Base-by-base conservation (phyloP, 208 protist genomes). In the Vickermania spadyakhi region DNA sequence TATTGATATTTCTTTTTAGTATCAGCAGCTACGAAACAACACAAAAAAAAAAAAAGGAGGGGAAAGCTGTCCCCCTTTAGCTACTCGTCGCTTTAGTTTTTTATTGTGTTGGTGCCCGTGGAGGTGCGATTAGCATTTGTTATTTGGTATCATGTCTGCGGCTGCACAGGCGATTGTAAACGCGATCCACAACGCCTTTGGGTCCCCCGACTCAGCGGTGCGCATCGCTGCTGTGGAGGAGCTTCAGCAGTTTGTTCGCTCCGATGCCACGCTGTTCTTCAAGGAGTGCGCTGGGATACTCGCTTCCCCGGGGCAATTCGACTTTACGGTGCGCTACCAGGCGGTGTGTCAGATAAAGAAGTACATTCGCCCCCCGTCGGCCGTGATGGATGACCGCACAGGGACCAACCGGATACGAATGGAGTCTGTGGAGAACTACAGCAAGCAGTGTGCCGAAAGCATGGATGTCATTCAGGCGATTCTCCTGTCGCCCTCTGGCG, bases 391-490 rank as follows among this genome's bases (percentile, higher is more conserved):
- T 63, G 73, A 29, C 72, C 73, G 2, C 64, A 62, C 5, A 79
- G 79, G 1, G 54, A 84, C 1, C 79, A 86, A 56, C 70, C 89
- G 28, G 79, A 77, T 0, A 84, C 84, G 18, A 84, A 81, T 23
- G 63, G 90, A 62, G 55, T 94, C 27, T 91, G 91, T 71, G 90
- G 90, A 50, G 72, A 77, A 54, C 65, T 94, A 23, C 53, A 66
- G 5, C 21, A 56, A 18, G 11, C 30, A 2, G 42, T 54, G 2
- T 4, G 2, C 13, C 18, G n/a, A n/a, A n/a, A n/a, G n/a, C n/a
- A n/a, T n/a, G n/a, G n/a, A n/a, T n/a, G n/a, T n/a, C n/a, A n/a
- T n/a, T n/a, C n/a, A n/a, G n/a, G n/a, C n/a, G n/a, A n/a, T n/a
- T n/a, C n/a, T n/a, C n/a, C n/a, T n/a, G n/a, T n/a, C n/a, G n/a